These are phyloP conservation scores for Zychaea mexicana DNA, from an alignment of 371 early-diverging fungal species.

Conservation along the genomic window DNA sequence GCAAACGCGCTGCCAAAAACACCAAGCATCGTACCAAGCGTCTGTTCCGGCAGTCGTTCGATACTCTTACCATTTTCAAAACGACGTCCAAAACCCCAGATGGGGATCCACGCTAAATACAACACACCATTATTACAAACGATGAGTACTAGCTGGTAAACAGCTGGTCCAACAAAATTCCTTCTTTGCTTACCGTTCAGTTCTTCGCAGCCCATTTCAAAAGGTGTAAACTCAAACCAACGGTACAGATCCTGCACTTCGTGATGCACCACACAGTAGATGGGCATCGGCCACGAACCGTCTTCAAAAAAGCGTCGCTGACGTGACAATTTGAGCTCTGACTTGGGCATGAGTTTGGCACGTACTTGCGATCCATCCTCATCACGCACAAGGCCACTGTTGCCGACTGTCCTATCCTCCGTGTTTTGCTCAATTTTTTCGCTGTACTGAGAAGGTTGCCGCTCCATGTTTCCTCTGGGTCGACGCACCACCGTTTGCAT, in stretches of 20 bases:
- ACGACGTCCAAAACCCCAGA: constrained; percentile 74
- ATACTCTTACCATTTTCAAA: constrained; percentile 63
- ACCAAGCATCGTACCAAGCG: constrained; percentile 64
- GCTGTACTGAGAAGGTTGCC: neutral
- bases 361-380: neutral
- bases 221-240: constrained; percentile 84
- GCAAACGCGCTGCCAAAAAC: constrained; percentile 70
- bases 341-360: constrained; percentile 18
- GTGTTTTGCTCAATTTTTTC: neutral
- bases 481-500: constrained; percentile 12
- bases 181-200: constrained; percentile 47
- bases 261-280: constrained; percentile 76
- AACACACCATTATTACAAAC: neutral
- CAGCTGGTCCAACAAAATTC: too few relatives aligned
- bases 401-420: neutral
- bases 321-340: constrained; percentile 33
- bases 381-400: neutral
- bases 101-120: constrained; percentile 78
- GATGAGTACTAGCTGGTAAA: too few relatives aligned
- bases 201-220: constrained; percentile 79
- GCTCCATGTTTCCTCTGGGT: neutral
- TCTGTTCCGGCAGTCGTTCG: constrained; percentile 62
- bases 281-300: constrained; percentile 72
- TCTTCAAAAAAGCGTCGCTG: constrained; percentile 56
- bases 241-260: constrained; percentile 51